phyloP scores from a whole-genome alignment of 805 yeast genomes.

The Teunomyces aglyptinius region DNA sequence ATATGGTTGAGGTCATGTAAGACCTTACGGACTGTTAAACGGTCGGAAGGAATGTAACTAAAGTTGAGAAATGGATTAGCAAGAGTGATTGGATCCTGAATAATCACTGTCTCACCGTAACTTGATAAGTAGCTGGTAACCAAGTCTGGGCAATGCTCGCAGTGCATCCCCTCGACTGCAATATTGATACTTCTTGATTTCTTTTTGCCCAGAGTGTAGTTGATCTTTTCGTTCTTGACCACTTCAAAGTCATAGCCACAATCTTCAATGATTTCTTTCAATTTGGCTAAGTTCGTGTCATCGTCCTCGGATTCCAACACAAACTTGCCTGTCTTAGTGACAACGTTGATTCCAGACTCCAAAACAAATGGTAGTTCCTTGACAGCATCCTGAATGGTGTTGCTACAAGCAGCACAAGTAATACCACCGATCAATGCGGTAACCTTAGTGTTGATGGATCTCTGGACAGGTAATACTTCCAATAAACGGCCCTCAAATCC shows the following conservation, averaged over 20 bases:
- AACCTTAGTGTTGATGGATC: slow-evolving; percentile 48
- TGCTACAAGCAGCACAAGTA: slow-evolving; percentile 71
- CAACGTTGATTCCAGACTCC: slow-evolving; percentile 52
- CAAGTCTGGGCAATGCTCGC: slow-evolving; percentile 64
- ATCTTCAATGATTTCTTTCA: slow-evolving; percentile 58
- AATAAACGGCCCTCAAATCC: slow-evolving; percentile 50
- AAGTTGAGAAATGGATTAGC: slow-evolving; percentile 58
- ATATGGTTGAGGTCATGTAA: slow-evolving; percentile 47
- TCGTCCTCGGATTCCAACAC: slow-evolving; percentile 44
- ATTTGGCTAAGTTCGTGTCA: slow-evolving; percentile 27
- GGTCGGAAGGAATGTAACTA: slow-evolving; percentile 58
- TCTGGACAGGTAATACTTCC: slow-evolving; percentile 58
- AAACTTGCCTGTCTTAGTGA: slow-evolving; percentile 64
- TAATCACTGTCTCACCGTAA: slow-evolving; percentile 57
- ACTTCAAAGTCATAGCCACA: slow-evolving; percentile 63
- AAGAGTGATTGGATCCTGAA: slow-evolving; percentile 55
- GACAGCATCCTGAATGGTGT: slow-evolving; percentile 50
- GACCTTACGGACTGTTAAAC: slow-evolving; percentile 55
- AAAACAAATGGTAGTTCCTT: slow-evolving; percentile 50
- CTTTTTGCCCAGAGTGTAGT: slow-evolving; percentile 47
- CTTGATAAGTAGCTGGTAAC: slow-evolving; percentile 48
- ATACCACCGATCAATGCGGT: slow-evolving; percentile 69
- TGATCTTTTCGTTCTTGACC: slow-evolving; percentile 42
- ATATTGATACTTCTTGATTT: slow-evolving; percentile 57
- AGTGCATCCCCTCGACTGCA: slow-evolving; percentile 63